Evolutionary conservation across 768 basidiomycete species (phyloP).

Genomic region (Boletus sp.): DNA sequence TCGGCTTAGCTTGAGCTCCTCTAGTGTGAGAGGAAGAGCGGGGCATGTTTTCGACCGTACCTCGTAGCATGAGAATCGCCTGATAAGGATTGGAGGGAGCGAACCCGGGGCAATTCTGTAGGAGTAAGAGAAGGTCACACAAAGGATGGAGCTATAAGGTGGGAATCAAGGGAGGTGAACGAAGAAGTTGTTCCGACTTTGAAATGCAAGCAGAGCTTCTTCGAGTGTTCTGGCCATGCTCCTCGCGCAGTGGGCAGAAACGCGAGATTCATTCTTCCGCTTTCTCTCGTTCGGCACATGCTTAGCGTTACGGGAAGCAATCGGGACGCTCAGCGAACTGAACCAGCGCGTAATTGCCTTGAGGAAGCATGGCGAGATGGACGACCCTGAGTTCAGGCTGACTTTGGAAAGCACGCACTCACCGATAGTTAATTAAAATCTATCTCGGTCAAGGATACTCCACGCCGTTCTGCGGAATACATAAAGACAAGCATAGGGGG

Average conservation of each 20-base stretch:
- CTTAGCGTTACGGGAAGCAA: conserved; percentile 31
- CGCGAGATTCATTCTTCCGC: conserved; percentile 37
- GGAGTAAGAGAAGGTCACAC: conserved; percentile 12
- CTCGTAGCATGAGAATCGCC: conserved; percentile 29
- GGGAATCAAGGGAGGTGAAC: conserved; percentile 28
- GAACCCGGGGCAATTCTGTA: conserved; percentile 23
- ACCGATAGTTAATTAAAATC: conserved; percentile 32
- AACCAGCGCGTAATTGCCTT: conserved; percentile 37
- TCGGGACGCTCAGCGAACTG: conserved; percentile 36
- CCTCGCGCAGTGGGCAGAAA: conserved; percentile 31
- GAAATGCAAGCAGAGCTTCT: conserved; percentile 34
- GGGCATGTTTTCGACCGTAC: conserved; percentile 29
- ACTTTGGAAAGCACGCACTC: conserved; percentile 23
- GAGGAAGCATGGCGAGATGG: conserved; percentile 29
- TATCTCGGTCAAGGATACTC: conserved; percentile 33
- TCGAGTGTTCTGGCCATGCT: conserved; percentile 35
- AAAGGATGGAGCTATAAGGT: conserved; percentile 28
- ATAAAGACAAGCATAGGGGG: conserved; percentile 34
- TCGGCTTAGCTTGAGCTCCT: conserved; percentile 24
- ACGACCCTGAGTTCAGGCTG: conserved; percentile 26
- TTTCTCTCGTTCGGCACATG: conserved; percentile 30
- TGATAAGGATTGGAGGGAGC: conserved; percentile 21
- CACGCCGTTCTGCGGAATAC: conserved; percentile 36
- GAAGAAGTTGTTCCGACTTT: conserved; percentile 29
- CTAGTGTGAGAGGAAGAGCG: conserved; percentile 26